Conservation (phyloP, 1,284 basidiomycete genomes). For the Papiliotrema flavescens region DNA sequence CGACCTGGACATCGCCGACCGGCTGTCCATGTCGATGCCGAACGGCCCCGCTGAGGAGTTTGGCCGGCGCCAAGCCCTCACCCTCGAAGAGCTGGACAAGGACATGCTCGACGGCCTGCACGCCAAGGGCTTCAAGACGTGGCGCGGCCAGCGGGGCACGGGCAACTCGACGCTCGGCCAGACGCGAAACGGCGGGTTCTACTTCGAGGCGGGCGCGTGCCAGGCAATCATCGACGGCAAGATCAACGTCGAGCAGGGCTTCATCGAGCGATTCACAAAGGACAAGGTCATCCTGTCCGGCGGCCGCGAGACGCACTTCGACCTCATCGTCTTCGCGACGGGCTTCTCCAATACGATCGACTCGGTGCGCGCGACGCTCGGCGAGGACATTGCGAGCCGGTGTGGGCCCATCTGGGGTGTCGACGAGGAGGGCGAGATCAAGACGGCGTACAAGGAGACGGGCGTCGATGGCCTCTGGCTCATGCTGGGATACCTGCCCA, state of each 20-base stretch:
- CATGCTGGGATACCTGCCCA: slow-evolving; percentile 53
- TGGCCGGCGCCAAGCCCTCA: slow-evolving; percentile 16
- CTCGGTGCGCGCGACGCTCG: slow-evolving; percentile 47
- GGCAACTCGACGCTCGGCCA: slow-evolving; percentile 20
- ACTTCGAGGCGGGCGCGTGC: slow-evolving; percentile 39
- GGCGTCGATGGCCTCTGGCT: slow-evolving; percentile 58
- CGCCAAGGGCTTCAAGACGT: slow-evolving; percentile 30
- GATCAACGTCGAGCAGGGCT: slow-evolving; percentile 35
- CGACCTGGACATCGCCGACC: slow-evolving; percentile 49
- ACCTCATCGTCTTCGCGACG: slow-evolving; percentile 65
- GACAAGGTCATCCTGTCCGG: slow-evolving; percentile 25
- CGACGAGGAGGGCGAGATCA: slow-evolving; percentile 59
- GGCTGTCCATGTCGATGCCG: slow-evolving; percentile 52
- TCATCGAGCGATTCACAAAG: slow-evolving; percentile 22
- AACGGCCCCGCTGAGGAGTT: slow-evolving; percentile 26
- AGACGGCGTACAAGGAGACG: slow-evolving; percentile 53
- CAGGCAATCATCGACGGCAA: slow-evolving; percentile 34
- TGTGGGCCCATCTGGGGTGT: slow-evolving; percentile 58
- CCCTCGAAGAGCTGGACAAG: slow-evolving; percentile 26
- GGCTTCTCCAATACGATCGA: slow-evolving; percentile 51
- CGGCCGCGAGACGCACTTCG: slow-evolving; percentile 55
- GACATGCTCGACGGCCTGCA: slow-evolving; percentile 57
- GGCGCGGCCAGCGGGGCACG: slow-evolving; percentile 25
- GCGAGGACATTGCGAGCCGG: slow-evolving; percentile 54
- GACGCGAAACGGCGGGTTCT: slow-evolving; percentile 35